Conservation (phyloP, 495 filamentous ascomycete genomes). For the Bryoglossum gracile region DNA sequence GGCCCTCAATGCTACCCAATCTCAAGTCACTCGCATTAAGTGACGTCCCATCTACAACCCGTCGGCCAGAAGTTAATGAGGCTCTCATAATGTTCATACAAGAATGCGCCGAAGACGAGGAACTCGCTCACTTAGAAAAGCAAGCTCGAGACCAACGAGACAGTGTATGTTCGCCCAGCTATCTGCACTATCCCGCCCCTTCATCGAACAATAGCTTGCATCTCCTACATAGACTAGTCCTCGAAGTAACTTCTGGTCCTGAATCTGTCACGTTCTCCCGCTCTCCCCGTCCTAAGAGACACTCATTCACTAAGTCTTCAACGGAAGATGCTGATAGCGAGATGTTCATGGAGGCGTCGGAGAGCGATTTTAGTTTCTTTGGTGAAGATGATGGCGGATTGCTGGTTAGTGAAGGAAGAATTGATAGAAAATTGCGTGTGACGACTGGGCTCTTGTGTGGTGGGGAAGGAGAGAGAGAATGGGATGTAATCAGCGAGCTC, state of each 20-base stretch:
- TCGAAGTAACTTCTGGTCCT: constrained; percentile 44
- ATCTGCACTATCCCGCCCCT: no score
- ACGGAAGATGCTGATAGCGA: constrained; percentile 57
- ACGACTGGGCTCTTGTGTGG: constrained; percentile 7
- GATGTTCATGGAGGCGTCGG: constrained; percentile 51
- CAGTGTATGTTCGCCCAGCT: no score
- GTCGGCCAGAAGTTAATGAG: constrained; percentile 33
- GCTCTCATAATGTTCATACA: constrained; percentile 50
- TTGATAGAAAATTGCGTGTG: constrained; percentile 1
- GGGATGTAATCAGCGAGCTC: constrained; percentile 16
- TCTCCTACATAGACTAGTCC: constrained; percentile 45
- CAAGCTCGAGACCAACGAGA: constrained; percentile 38
- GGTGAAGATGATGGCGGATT: constrained; percentile 53
- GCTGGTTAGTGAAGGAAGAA: constrained; percentile 22
- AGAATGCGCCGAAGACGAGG: constrained; percentile 51
- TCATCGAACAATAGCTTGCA: constrained; percentile 46
- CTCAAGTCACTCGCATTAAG: constrained; percentile 51
- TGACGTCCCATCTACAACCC: constrained; percentile 49
- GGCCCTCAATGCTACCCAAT: constrained; percentile 50
- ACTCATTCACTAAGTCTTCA: constrained; percentile 38
- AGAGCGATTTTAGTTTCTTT: constrained; percentile 59
- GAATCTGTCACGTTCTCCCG: constrained; percentile 23
- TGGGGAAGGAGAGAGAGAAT: constrained; percentile 1
- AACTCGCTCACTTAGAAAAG: constrained; percentile 48
- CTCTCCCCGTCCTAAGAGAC: constrained; percentile 27